Percentiles rank a stretch among this genome's conserved stretches.
These are phyloP conservation scores for Wickerhamiella shivajii DNA, from an alignment of 805 yeast species.

Conservation along the genomic window DNA sequence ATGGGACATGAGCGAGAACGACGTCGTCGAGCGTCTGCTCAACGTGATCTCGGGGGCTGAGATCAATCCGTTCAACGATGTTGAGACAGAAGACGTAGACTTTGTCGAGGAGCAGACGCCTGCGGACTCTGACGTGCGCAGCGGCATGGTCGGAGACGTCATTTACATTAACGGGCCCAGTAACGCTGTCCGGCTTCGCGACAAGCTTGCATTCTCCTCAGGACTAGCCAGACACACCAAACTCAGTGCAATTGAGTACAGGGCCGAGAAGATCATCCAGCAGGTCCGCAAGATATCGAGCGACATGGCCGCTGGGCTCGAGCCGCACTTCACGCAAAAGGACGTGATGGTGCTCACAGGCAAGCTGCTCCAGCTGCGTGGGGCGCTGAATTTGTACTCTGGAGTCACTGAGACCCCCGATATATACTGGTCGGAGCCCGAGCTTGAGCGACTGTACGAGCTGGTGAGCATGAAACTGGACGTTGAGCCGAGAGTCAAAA, in stretches of 20 bases:
- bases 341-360: constrained; percentile 64
- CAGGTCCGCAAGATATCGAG: constrained; percentile 53
- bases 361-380: constrained; percentile 56
- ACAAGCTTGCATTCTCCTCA: constrained; percentile 77
- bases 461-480: constrained; percentile 60
- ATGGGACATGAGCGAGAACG: constrained; percentile 61
- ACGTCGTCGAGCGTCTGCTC: constrained; percentile 26
- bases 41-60: constrained; percentile 40
- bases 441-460: constrained; percentile 60
- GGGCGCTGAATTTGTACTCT: constrained; percentile 70
- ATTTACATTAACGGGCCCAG: constrained; percentile 45
- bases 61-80: constrained; percentile 31
- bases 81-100: constrained; percentile 82
- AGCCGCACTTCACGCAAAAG: constrained; percentile 30
- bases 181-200: constrained; percentile 38
- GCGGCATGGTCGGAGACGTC: constrained; percentile 51
- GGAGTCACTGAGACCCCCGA: constrained; percentile 89
- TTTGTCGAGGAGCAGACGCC: constrained; percentile 37
- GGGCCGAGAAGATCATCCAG: constrained; percentile 53
- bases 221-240: constrained; percentile 81
- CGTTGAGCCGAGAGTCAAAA: constrained; percentile 59
- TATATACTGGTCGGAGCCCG: constrained; percentile 84
- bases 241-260: constrained; percentile 61
- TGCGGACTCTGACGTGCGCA: constrained; percentile 23
- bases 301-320: constrained; percentile 44